Base-by-base conservation (phyloP, 228 moss, liverwort and hornwort genomes). In the Sphagnum magellanicum region DNA sequence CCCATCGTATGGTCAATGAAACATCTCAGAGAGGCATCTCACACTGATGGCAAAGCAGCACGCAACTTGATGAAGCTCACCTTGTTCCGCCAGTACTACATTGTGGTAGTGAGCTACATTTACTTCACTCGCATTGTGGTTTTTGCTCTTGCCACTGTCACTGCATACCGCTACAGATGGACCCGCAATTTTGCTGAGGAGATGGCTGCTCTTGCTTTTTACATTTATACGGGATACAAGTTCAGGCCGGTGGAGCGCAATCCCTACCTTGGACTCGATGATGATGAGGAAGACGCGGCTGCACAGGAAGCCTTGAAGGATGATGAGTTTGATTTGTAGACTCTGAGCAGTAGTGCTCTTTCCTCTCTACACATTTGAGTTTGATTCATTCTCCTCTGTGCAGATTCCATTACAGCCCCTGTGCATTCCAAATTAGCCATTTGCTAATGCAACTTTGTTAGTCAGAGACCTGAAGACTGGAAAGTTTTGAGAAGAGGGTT, bases 1-100 rank as follows among this genome's bases (percentile, higher is more conserved):
- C 97, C 97, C 61, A 98, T 98, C 55, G 97, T 98, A 67, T 98
- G 97, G 97, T 98, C 97, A 50, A 98, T 98, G 76, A 98, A 98
- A 85, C 97, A 98, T 15, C 83, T 98, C 48, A 78, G 97, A 71
- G 88, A 88, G 58, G 81, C 90, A 13, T 82, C 90, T 32, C 87
- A 82, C 50, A 84, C 84, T 10, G 93, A 92, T 60, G 98, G 98
- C 0, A 98, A 98, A 74, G 98, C 98, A 49, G 98, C 98, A 5
- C 87, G 93, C 16, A 98, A 98, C 66, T 77, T 98, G 48, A 85
- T 83, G 67, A 98, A 98, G 85, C 90, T 98, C 6, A 98, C 92
- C 61, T 69, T 98, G 71, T 98, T 98, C 77, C 93, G 98, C 51
- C 98, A 98, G 77, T 98, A 87, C 73, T 98, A 98, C 88, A 92